These are phyloP conservation scores for Backusella mclennaniae DNA, from an alignment of 192 early-diverging fungal genomes.

Conservation along the genomic window DNA sequence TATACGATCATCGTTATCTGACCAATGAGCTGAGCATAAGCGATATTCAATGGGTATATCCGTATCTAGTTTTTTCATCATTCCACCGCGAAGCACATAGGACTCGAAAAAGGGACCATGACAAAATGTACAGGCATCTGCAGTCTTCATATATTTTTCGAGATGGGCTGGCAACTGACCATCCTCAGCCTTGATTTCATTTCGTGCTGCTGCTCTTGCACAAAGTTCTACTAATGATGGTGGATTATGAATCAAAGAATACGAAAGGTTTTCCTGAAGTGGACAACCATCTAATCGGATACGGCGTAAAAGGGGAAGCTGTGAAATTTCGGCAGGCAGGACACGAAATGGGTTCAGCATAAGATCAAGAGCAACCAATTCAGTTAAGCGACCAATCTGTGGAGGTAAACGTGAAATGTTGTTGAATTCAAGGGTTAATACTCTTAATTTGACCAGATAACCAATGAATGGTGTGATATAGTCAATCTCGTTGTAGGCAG, in stretches of 20 bases:
- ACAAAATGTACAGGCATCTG: slow-evolving; percentile 70
- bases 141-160: slow-evolving; percentile 59
- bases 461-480: slow-evolving; percentile 60
- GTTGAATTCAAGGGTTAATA: slow-evolving; percentile 62
- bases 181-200: neutral
- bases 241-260: slow-evolving; percentile 39
- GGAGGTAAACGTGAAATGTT: slow-evolving; percentile 56
- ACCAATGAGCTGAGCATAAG: slow-evolving; percentile 75
- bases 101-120: slow-evolving; percentile 76
- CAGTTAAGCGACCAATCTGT: slow-evolving; percentile 59
- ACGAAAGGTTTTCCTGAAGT: slow-evolving; percentile 32
- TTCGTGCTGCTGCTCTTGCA: slow-evolving; percentile 57
- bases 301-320: slow-evolving; percentile 65
- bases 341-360: slow-evolving; percentile 62
- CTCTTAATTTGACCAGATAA: slow-evolving; percentile 59
- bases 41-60: slow-evolving; percentile 63
- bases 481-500: slow-evolving; percentile 62
- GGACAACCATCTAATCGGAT: slow-evolving; percentile 58
- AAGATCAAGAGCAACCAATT: slow-evolving; percentile 64
- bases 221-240: slow-evolving; percentile 75
- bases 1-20: slow-evolving; percentile 63
- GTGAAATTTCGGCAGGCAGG: slow-evolving; percentile 72
- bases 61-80: slow-evolving; percentile 57
- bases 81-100: slow-evolving; percentile 57
- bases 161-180: slow-evolving; percentile 45